Percentiles rank a stretch among this genome's conserved stretches.
Evolutionary conservation across 345 rosid genomes (phyloP).

Genomic region (Linum lewisii): DNA sequence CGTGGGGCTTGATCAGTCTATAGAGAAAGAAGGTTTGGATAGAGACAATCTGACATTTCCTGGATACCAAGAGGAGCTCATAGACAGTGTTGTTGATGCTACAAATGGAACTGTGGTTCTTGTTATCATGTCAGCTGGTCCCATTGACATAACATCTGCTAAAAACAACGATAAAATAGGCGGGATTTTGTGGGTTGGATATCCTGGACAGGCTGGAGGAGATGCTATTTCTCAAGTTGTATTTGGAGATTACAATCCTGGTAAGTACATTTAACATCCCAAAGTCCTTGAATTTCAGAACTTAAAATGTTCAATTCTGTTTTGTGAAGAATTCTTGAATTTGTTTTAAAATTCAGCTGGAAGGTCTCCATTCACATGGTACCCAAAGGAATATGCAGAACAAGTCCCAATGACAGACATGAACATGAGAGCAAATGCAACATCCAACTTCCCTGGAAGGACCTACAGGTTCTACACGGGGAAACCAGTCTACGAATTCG

Average conservation of each 20-base stretch:
- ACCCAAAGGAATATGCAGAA: slow-evolving; percentile 29
- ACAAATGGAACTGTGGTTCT: slow-evolving; percentile 26
- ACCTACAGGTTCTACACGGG: slow-evolving; percentile 42
- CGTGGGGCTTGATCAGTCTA: slow-evolving; percentile 34
- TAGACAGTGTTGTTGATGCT: slow-evolving; percentile 24
- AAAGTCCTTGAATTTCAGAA: background rate
- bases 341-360: slow-evolving; percentile 27
- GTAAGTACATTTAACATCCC: slow-evolving; percentile 10
- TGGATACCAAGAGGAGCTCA: slow-evolving; percentile 34
- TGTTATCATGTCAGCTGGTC: slow-evolving; percentile 40
- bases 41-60: slow-evolving; percentile 36
- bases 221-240: slow-evolving; percentile 39
- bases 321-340: background rate
- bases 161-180: slow-evolving; percentile 17
- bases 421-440: slow-evolving; percentile 41
- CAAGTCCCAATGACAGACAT: slow-evolving; percentile 44
- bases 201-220: slow-evolving; percentile 52
- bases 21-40: slow-evolving; percentile 37
- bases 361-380: slow-evolving; percentile 46
- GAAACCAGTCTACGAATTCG: slow-evolving; percentile 26
- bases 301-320: background rate
- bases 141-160: slow-evolving; percentile 36
- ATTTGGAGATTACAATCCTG: slow-evolving; percentile 40
- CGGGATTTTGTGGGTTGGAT: slow-evolving; percentile 46
- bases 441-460: slow-evolving; percentile 34